These are phyloP conservation scores for Populus hybrid DNA, from an alignment of 441 rosid species.

Conservation along the genomic window DNA sequence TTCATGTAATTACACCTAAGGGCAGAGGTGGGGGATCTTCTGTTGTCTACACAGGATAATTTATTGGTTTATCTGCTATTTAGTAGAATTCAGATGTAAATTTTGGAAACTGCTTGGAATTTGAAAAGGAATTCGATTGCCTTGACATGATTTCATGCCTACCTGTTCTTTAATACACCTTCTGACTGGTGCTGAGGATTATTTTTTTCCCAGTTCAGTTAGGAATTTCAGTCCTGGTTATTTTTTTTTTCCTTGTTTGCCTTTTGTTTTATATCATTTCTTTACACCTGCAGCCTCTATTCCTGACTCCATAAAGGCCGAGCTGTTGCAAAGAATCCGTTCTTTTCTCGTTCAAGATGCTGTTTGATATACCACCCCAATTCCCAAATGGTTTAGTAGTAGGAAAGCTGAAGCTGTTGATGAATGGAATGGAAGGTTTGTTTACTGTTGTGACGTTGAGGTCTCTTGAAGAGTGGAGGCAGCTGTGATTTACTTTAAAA, in stretches of 20 bases:
- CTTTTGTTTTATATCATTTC: background rate
- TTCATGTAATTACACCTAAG: conserved; percentile 68
- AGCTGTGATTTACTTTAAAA: background rate
- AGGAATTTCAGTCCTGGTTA: background rate
- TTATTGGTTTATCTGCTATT: background rate
- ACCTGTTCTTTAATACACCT: background rate
- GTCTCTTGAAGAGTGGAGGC: conserved; percentile 4
- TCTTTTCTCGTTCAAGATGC: conserved; percentile 44
- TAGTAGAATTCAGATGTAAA: background rate
- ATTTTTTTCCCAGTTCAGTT: background rate
- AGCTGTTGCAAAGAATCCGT: conserved; percentile 55
- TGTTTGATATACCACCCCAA: conserved; percentile 21
- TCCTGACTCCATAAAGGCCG: conserved; percentile 59
- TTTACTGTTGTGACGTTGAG: background rate
- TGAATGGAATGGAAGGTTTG: background rate
- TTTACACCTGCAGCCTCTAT: conserved; percentile 45
- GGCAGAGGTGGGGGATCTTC: conserved; percentile 59
- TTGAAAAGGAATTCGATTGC: background rate
- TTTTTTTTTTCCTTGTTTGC: background rate
- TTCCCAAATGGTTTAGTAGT: background rate
- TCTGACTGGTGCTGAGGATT: background rate
- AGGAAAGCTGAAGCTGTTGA: no score
- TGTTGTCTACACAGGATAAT: background rate
- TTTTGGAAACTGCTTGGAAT: background rate
- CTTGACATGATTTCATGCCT: background rate